Percentiles rank a stretch among this genome's conserved stretches.
These are phyloP conservation scores for Pleurotus tuber-regium DNA, from an alignment of 768 basidiomycete species.

Conservation along the genomic window DNA sequence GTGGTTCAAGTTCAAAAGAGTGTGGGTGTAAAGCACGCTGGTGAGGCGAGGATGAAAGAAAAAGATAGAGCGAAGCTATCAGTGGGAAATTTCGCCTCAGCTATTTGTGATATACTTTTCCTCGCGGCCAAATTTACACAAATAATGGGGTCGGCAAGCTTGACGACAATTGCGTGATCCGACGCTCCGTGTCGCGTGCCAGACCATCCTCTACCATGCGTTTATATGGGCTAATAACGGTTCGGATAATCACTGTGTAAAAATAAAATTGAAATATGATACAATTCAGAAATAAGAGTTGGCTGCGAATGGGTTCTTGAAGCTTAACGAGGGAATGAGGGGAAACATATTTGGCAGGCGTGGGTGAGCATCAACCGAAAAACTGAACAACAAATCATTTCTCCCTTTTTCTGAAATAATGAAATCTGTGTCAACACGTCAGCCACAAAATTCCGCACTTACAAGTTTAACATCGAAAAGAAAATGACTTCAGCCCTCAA, in stretches of 20 bases:
- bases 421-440: too few relatives aligned
- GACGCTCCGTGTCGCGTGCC: neutral
- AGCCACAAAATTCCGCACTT: too few relatives aligned
- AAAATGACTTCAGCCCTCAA: too few relatives aligned
- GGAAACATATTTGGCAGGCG: too few relatives aligned
- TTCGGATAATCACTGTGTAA: too few relatives aligned
- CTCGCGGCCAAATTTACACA: neutral
- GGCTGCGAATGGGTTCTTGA: too few relatives aligned
- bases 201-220: neutral
- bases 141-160: neutral
- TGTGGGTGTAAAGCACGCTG: constrained; percentile 6
- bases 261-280: too few relatives aligned
- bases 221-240: too few relatives aligned
- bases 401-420: neutral
- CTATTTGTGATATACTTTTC: neutral
- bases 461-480: too few relatives aligned
- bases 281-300: too few relatives aligned
- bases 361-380: too few relatives aligned
- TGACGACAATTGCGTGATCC: neutral
- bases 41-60: constrained; percentile 5
- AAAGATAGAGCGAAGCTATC: neutral
- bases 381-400: neutral
- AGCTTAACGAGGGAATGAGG: too few relatives aligned
- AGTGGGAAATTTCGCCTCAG: constrained; percentile 6
- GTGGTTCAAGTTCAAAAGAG: constrained; percentile 9